Evolutionary conservation across 116 monocot species (phyloP), one percentile per base, ranked within the genome.

Genomic region (Papilionanthe hybrid): DNA sequence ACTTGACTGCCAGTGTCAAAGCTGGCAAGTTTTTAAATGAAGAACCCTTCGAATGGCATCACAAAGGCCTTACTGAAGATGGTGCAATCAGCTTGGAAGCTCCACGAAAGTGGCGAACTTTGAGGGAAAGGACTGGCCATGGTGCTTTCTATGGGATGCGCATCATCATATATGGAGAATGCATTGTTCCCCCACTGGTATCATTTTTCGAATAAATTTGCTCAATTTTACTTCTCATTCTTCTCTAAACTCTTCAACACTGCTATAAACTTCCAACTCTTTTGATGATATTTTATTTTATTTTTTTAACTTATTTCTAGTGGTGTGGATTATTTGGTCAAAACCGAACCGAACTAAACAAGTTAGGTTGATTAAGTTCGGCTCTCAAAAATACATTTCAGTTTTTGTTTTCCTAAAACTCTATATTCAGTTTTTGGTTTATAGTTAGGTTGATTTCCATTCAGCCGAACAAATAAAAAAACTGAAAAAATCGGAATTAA

Each of bases 131-230:
- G 79, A 99, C 93, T 13, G 93, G 95, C 42, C 92, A 92, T 81
- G 95, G 99, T 49, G 95, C 99, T 12, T 87, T 95, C 72, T 84
- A 95, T 84, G 90, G 90, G 7, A 86, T 95, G 89, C 82, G 76
- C 23, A 85, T 99, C 19, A 41, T 99, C 72, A 83, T 99, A 37
- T 95, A 99, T 86, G 99, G 99, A 77, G 93, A 99, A 68, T 93
- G 95, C 85, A 90, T 99, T 30, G 86, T 89, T 23, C 99, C 99
- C 42, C 75, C 88, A 63, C 83, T 99, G 99, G 95, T 99, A 89
- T 55, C 72, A 19, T 19, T 10, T 32, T 42, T 28, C 69, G 44
- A 32, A 17, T 72, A 12, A 25, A 7, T 13, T 72, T 72, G 17
- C 72, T 72, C 10, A 45, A 45, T 45, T 5, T 7, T 45, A 45